These are phyloP conservation scores for Crataegus laevigata DNA, from an alignment of 306 rosid genomes.

Conservation along the genomic window DNA sequence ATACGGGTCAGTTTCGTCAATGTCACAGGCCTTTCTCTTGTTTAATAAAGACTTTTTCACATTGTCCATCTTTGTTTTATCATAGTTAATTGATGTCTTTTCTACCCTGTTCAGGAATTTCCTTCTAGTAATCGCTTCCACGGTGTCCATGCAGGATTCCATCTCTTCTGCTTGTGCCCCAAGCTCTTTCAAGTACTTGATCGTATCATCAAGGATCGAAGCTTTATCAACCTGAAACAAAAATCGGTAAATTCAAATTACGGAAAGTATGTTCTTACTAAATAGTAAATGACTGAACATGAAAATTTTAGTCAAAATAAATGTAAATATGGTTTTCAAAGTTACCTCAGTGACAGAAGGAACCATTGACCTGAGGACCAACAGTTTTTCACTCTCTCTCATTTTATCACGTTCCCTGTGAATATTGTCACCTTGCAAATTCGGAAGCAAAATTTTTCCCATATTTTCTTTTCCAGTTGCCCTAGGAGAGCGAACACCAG, in stretches of 20 bases:
- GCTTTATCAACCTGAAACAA: conserved; percentile 50
- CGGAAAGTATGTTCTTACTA: neutral
- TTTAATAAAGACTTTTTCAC: conserved; percentile 33
- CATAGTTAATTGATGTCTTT: conserved; percentile 59
- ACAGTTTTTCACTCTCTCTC: conserved; percentile 36
- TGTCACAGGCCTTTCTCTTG: conserved; percentile 66
- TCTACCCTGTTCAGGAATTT: conserved; percentile 37
- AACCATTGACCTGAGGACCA: conserved; percentile 47
- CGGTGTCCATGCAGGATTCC: conserved; percentile 52
- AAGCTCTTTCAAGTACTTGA: conserved; percentile 63
- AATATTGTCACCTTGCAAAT: conserved; percentile 20
- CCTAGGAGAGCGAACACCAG: conserved; percentile 24
- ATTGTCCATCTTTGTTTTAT: conserved; percentile 24
- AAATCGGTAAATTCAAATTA: conserved; percentile 4
- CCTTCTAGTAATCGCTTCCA: conserved; percentile 41
- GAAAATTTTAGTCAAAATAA: conserved; percentile 2
- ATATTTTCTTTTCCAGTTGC: conserved; percentile 15
- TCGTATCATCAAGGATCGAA: conserved; percentile 53
- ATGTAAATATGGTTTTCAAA: neutral
- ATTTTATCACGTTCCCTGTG: conserved; percentile 22
- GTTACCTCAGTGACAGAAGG: conserved; percentile 59
- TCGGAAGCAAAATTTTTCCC: conserved; percentile 19
- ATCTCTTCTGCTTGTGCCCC: conserved; percentile 69
- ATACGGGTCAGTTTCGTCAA: conserved; percentile 33
- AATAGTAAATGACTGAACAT: neutral